Conservation (phyloP, 2,329 filamentous ascomycete genomes). For the Pyricularia pennisetigena region DNA sequence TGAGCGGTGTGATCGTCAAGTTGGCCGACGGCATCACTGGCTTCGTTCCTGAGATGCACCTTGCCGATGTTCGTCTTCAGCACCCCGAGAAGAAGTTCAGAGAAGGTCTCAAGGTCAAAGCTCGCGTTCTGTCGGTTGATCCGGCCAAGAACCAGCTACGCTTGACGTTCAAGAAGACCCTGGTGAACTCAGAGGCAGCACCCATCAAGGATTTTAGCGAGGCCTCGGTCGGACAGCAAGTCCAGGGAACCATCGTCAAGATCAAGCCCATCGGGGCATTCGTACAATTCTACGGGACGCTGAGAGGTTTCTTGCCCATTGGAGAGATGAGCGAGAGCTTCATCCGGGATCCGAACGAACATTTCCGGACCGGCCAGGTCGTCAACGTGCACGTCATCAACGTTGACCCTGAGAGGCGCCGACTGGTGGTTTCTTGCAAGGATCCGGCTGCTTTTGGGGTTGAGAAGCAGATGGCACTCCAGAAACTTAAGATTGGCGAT, state of each 20-base stretch:
- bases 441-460: conserved; percentile 68
- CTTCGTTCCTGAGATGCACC: conserved; percentile 78
- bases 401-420: conserved; percentile 59
- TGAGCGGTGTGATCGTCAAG: conserved; percentile 72
- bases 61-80: conserved; percentile 79
- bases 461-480: conserved; percentile 67
- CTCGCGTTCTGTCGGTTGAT: conserved; percentile 75
- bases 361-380: conserved; percentile 85
- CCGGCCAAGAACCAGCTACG: conserved; percentile 67
- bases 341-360: conserved; percentile 78
- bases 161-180: conserved; percentile 86
- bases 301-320: conserved; percentile 82
- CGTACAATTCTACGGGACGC: conserved; percentile 80
- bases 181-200: conserved; percentile 81
- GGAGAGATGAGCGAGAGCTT: conserved; percentile 98
- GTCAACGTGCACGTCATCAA: conserved; percentile 83
- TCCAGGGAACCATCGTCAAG: conserved; percentile 79
- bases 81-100: conserved; percentile 96
- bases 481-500: conserved; percentile 62
- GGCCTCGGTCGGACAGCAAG: conserved; percentile 64
- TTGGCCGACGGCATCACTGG: conserved; percentile 80
- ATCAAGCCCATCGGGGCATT: conserved; percentile 71
- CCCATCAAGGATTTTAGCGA: conserved; percentile 71
- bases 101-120: conserved; percentile 75
- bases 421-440: conserved; percentile 86